A percentile compares a stretch with the other conserved stretches of the same genome.
Conservation (phyloP, 1,284 basidiomycete species). For the Porogramme epimiltina region DNA sequence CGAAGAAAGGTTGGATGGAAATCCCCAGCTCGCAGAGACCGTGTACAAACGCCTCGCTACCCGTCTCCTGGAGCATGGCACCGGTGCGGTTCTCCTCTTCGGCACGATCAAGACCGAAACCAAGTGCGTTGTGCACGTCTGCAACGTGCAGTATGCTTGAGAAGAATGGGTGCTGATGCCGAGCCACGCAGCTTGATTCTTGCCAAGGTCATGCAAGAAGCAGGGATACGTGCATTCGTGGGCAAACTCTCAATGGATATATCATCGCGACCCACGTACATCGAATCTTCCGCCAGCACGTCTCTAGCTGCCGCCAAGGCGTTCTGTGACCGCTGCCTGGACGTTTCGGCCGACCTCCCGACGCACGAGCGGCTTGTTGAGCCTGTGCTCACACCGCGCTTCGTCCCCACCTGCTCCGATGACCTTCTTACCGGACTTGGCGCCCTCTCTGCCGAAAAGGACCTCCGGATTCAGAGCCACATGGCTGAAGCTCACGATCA, state of each 20-base stretch:
- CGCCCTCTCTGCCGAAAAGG: slow-evolving; percentile 32
- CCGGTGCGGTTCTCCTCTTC: slow-evolving; percentile 75
- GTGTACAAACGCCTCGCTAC: slow-evolving; percentile 70
- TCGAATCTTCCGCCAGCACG: slow-evolving; percentile 54
- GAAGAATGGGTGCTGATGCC: not conserved
- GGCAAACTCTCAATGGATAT: slow-evolving; percentile 88
- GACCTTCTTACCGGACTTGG: slow-evolving; percentile 62
- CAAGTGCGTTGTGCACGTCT: slow-evolving; percentile 53
- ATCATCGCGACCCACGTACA: slow-evolving; percentile 70
- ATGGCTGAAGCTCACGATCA: slow-evolving; percentile 64
- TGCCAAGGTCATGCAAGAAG: slow-evolving; percentile 66
- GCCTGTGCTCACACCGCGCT: slow-evolving; percentile 78
- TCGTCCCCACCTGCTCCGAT: slow-evolving; percentile 79
- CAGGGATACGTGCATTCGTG: slow-evolving; percentile 77
- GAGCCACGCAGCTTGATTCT: slow-evolving; percentile 67
- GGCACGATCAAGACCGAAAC: slow-evolving; percentile 80
- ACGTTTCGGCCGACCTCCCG: slow-evolving; percentile 42
- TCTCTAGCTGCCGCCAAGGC: slow-evolving; percentile 53
- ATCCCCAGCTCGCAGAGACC: slow-evolving; percentile 56
- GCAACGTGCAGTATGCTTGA: not conserved
- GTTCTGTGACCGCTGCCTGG: slow-evolving; percentile 58
- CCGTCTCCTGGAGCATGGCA: slow-evolving; percentile 70
- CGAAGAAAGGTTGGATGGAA: slow-evolving; percentile 71
- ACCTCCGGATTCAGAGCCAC: slow-evolving; percentile 35
- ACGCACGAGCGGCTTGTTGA: slow-evolving; percentile 57